Percentiles rank a stretch among this genome's conserved stretches.
Conservation (phyloP, 2,329 filamentous ascomycete genomes). For the Verticillium tricorpus region DNA sequence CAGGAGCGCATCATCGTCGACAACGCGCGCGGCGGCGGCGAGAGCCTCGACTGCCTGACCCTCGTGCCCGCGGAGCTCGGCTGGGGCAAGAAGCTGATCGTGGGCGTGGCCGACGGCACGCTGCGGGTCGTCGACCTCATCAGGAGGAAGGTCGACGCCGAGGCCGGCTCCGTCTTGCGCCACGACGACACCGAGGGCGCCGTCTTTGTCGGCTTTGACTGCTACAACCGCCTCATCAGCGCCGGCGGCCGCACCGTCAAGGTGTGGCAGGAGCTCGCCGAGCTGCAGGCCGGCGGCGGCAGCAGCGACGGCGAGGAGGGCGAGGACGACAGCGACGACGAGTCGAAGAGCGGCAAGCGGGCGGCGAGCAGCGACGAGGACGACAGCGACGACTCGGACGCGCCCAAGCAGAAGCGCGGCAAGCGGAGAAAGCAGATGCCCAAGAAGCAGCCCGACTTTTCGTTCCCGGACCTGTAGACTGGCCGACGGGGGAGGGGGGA, state of each 20-base stretch:
- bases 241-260: slow-evolving; percentile 84
- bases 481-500: background rate
- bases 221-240: slow-evolving; percentile 79
- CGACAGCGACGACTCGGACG: slow-evolving; percentile 40
- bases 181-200: slow-evolving; percentile 90
- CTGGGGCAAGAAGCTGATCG: slow-evolving; percentile 68
- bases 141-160: slow-evolving; percentile 63
- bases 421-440: slow-evolving; percentile 24
- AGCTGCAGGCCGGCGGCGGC: slow-evolving; percentile 36
- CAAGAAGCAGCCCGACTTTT: slow-evolving; percentile 4
- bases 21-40: slow-evolving; percentile 56
- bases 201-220: slow-evolving; percentile 77
- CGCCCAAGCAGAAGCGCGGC: slow-evolving; percentile 43
- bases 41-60: slow-evolving; percentile 76
- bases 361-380: slow-evolving; percentile 41
- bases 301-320: slow-evolving; percentile 46
- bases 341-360: slow-evolving; percentile 42
- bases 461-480: slow-evolving; percentile 2
- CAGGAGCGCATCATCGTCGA: slow-evolving; percentile 83
- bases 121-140: slow-evolving; percentile 74
- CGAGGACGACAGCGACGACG: slow-evolving; percentile 36
- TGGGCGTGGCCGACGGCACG: slow-evolving; percentile 76
- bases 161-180: slow-evolving; percentile 42
- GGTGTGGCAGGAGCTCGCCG: slow-evolving; percentile 82
- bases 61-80: slow-evolving; percentile 67